Percentiles rank a stretch among this genome's conserved stretches.
Conservation (phyloP, 164 flowering plant genomes). For the Magnolia officinalis region DNA sequence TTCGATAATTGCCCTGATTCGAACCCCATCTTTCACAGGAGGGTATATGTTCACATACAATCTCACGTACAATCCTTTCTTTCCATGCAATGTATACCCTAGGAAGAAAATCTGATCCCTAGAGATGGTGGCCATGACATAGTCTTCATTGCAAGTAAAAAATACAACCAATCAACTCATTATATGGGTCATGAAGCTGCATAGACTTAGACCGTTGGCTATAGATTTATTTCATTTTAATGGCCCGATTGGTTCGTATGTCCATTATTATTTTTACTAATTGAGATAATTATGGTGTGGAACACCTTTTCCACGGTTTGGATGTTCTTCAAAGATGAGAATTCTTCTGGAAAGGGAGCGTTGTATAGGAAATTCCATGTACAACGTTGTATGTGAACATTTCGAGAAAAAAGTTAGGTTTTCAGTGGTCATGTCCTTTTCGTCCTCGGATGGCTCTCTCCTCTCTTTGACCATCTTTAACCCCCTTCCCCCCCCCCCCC, state of each 20-base stretch:
- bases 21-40: not conserved
- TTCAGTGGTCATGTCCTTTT: conserved; percentile 3
- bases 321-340: not conserved
- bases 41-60: not conserved
- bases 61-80: not conserved
- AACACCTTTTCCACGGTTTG: not conserved
- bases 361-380: not conserved
- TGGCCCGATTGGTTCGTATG: no score
- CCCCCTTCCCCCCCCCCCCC: no score
- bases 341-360: no score
- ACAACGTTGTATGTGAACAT: not conserved
- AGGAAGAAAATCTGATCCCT: not conserved
- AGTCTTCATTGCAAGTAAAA: no score
- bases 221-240: no score
- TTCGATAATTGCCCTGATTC: conserved; percentile 16
- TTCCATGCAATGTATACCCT: not conserved
- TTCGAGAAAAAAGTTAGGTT: conserved; percentile 1
- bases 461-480: conserved; percentile 12
- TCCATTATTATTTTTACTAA: no score
- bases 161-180: no score
- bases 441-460: not conserved
- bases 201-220: no score
- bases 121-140: no score
- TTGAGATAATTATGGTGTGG: not conserved
- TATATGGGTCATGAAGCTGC: no score